Conservation (phyloP, 352 stramenopile genomes). For the Phytophthora megakarya region DNA sequence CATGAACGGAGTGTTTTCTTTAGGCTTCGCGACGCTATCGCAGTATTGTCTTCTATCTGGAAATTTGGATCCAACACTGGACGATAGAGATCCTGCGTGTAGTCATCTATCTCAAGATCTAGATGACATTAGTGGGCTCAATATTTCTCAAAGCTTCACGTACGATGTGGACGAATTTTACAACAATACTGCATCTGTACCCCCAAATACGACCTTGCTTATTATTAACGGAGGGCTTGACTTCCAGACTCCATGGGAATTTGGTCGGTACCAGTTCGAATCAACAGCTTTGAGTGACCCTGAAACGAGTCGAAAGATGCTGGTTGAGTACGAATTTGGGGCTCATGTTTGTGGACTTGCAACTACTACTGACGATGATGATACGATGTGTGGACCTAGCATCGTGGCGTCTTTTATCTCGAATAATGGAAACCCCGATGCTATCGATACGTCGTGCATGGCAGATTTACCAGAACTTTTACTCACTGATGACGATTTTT, state of each 20-base stretch:
- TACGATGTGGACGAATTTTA: conserved; percentile 44
- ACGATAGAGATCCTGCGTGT: conserved; percentile 25
- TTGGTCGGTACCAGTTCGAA: conserved; percentile 35
- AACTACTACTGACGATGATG: conserved; percentile 34
- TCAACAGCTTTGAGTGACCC: conserved; percentile 20
- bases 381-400: conserved; percentile 34
- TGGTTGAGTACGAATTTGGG: conserved; percentile 52
- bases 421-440: conserved; percentile 25
- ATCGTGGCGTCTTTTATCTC: conserved; percentile 46
- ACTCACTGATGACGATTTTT: conserved; percentile 27
- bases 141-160: conserved; percentile 22
- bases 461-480: conserved; percentile 31
- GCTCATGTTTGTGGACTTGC: conserved; percentile 41
- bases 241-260: conserved; percentile 48
- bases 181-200: conserved; percentile 39
- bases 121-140: not conserved
- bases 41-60: conserved; percentile 39
- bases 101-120: conserved; percentile 4
- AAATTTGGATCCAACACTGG: conserved; percentile 16
- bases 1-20: conserved; percentile 31
- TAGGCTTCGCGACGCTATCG: conserved; percentile 7
- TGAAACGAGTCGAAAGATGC: conserved; percentile 41
- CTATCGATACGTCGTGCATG: conserved; percentile 48
- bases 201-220: conserved; percentile 40
- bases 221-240: conserved; percentile 51